Percentiles rank a stretch among this genome's conserved stretches.
Conservation (phyloP, 2,329 filamentous ascomycete genomes). For the Paracoccidioides brasiliensis region DNA sequence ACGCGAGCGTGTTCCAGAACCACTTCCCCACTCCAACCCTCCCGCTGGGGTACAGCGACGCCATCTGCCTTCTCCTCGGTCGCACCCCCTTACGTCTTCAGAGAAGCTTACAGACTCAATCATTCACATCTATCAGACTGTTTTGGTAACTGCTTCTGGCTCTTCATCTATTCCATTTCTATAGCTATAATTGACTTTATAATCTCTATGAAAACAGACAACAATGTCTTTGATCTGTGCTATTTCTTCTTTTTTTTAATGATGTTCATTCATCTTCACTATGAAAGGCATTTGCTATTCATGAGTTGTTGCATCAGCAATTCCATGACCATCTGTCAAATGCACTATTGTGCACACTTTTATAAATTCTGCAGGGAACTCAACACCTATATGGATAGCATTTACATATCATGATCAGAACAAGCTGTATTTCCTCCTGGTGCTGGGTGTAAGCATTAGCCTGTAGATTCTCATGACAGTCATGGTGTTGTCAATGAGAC, state of each 20-base stretch:
- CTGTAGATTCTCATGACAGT: conserved; percentile 26
- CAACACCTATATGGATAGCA: conserved; percentile 40
- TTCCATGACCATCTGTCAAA: conserved; percentile 42
- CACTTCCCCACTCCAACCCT: conserved; percentile 42
- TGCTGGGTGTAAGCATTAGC: conserved; percentile 31
- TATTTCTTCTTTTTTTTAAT: conserved; percentile 46
- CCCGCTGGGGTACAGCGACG: conserved; percentile 33
- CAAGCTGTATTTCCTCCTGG: conserved; percentile 27
- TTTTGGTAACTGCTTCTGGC: conserved; percentile 37
- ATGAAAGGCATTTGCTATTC: conserved; percentile 39
- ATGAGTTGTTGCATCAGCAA: conserved; percentile 40
- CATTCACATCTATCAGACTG: conserved; percentile 36
- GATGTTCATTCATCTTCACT: conserved; percentile 44
- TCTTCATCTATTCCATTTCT: conserved; percentile 40
- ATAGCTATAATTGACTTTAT: conserved; percentile 40
- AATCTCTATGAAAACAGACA: conserved; percentile 40
- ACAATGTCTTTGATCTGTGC: conserved; percentile 36
- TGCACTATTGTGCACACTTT: conserved; percentile 42
- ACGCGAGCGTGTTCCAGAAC: conserved; percentile 41
- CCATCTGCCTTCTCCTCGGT: conserved; percentile 38
- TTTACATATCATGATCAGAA: conserved; percentile 35
- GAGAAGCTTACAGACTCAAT: conserved; percentile 36
- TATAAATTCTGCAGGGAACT: conserved; percentile 44
- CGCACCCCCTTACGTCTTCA: conserved; percentile 42
- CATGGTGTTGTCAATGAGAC: conserved; percentile 25